These are phyloP conservation scores for Vitis amurensis DNA, from an alignment of 164 flowering plant genomes.

Conservation along the genomic window DNA sequence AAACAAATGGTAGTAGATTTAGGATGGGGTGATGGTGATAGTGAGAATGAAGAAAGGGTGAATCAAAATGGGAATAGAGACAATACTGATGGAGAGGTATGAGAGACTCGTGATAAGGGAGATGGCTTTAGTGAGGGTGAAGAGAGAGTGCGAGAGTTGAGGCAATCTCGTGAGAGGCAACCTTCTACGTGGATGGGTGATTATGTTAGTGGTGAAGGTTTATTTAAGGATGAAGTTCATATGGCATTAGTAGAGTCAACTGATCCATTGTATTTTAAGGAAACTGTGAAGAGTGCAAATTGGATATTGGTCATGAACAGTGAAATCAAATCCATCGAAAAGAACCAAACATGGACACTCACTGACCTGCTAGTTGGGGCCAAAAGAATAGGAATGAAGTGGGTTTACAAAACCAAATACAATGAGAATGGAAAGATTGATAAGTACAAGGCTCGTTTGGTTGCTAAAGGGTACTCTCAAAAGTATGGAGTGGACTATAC, in stretches of 20 bases:
- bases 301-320: background rate
- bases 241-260: background rate
- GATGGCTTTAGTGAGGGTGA: too few species aligned
- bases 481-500: too few species aligned
- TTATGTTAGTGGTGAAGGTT: too few species aligned
- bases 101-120: too few species aligned
- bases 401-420: constrained; percentile 12
- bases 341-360: constrained; percentile 7
- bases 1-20: too few species aligned
- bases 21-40: too few species aligned
- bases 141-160: background rate
- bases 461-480: too few species aligned
- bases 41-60: too few species aligned
- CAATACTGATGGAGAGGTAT: too few species aligned
- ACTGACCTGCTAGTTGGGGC: constrained; percentile 1
- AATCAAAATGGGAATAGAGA: too few species aligned
- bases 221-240: constrained; percentile 10
- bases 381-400: background rate
- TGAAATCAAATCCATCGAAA: background rate
- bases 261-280: background rate
- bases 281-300: background rate
- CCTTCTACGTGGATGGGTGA: background rate
- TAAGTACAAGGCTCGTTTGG: too few species aligned
- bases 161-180: background rate
- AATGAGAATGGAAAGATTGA: too few species aligned